phyloP scores from a whole-genome alignment of 805 yeast species.

The Lachancea sp. region DNA sequence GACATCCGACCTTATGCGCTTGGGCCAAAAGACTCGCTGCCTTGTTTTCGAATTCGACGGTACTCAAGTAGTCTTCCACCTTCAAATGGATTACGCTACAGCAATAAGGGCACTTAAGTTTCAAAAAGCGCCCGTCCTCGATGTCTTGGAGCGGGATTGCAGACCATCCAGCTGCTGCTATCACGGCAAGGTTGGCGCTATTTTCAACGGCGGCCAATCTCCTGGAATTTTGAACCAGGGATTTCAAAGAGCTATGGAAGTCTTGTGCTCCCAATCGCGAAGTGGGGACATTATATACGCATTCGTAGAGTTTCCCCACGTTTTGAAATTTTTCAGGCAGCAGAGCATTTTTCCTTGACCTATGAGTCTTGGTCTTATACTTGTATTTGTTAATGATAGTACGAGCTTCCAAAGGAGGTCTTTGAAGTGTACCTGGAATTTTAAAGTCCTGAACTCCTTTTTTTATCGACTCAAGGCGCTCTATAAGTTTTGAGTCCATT shows the following conservation, averaged over 20 bases:
- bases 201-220: constrained; percentile 10
- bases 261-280: constrained; percentile 9
- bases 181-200: constrained; percentile 15
- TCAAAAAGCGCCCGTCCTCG: neutral
- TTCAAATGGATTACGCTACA: constrained; percentile 10
- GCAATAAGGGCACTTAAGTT: constrained; percentile 13
- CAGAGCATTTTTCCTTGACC: constrained; percentile 6
- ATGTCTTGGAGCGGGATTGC: neutral
- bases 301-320: constrained; percentile 8
- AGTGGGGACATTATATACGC: constrained; percentile 8
- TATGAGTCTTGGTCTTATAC: constrained; percentile 10
- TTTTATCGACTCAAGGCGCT: neutral
- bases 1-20: constrained; percentile 11
- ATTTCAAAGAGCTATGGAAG: constrained; percentile 9
- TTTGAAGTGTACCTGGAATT: neutral
- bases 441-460: neutral
- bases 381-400: constrained; percentile 13
- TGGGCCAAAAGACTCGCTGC: constrained; percentile 8
- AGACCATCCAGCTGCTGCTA: constrained; percentile 20
- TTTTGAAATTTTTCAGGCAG: constrained; percentile 9
- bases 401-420: constrained; percentile 1
- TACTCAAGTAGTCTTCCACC: constrained; percentile 5
- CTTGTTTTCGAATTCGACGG: constrained; percentile 5
- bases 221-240: constrained; percentile 4
- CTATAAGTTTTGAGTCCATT: constrained; percentile 2